Evolutionary conservation across 2,329 filamentous ascomycete genomes (phyloP).

Genomic region (Eutypa lata): DNA sequence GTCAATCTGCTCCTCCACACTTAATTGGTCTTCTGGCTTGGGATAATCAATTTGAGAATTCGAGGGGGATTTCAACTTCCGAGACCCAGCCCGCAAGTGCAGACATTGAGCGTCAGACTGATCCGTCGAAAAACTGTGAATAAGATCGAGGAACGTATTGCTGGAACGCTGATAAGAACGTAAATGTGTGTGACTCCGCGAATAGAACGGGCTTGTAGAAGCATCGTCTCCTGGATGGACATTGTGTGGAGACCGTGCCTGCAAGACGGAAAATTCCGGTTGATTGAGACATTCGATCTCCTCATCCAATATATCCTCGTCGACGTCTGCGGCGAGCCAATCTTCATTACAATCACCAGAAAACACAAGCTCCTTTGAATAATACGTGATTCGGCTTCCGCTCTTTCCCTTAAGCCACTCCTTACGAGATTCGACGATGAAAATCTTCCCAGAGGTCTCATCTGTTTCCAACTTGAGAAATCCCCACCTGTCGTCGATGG

Average conservation of each 20-base stretch:
- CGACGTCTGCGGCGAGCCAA: slow-evolving; percentile 5
- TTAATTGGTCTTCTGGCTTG: not conserved
- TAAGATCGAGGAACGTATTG: slow-evolving; percentile 57
- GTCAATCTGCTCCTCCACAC: slow-evolving; percentile 1
- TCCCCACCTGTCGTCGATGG: slow-evolving; percentile 73
- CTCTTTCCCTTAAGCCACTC: slow-evolving; percentile 59
- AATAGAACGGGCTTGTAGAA: slow-evolving; percentile 38
- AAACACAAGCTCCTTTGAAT: slow-evolving; percentile 54
- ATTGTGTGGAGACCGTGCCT: slow-evolving; percentile 31
- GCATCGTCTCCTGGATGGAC: slow-evolving; percentile 49
- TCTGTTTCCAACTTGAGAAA: slow-evolving; percentile 61
- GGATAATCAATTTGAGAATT: not conserved
- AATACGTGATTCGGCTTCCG: slow-evolving; percentile 62
- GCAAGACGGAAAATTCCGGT: slow-evolving; percentile 33
- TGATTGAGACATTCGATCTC: slow-evolving; percentile 23
- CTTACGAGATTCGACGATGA: slow-evolving; percentile 65
- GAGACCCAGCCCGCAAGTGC: slow-evolving; percentile 47
- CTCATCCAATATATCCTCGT: slow-evolving; percentile 1
- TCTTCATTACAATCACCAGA: slow-evolving; percentile 4
- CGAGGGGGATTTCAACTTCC: slow-evolving; percentile 30
- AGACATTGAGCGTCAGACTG: slow-evolving; percentile 32
- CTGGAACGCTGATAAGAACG: slow-evolving; percentile 52
- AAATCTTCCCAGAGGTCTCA: slow-evolving; percentile 53
- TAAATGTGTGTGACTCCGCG: slow-evolving; percentile 51
- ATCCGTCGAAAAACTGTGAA: slow-evolving; percentile 45